phyloP scores from a whole-genome alignment of 129 eudicot genomes.

The Flaveria bidentis region DNA sequence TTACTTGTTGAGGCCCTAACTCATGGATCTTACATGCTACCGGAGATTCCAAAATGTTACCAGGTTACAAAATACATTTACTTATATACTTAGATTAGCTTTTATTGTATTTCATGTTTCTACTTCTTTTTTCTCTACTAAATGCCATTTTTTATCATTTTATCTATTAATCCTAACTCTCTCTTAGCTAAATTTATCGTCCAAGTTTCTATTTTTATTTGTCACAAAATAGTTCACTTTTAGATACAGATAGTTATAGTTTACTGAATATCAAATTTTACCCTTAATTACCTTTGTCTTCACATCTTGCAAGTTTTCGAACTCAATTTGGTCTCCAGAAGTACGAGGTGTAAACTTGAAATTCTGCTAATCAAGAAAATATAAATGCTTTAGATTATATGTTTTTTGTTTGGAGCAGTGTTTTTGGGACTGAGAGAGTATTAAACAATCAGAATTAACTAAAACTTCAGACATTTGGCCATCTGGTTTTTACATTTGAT shows the following conservation, averaged over 20 bases:
- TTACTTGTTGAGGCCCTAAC: slow-evolving; percentile 87
- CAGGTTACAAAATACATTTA: slow-evolving; percentile 53
- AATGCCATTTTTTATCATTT: no score
- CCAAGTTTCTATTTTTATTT: no score
- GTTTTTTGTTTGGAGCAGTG: neutral
- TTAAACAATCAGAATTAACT: neutral
- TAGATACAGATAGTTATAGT: neutral
- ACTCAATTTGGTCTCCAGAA: no score
- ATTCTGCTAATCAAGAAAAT: no score
- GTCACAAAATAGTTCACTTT: neutral
- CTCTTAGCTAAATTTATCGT: neutral
- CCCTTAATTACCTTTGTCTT: neutral
- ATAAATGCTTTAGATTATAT: no score
- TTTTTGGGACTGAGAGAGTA: neutral
- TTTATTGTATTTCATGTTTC: neutral
- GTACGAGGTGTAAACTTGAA: no score
- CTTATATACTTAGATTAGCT: slow-evolving; percentile 23
- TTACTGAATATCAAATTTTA: neutral
- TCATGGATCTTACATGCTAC: slow-evolving; percentile 87
- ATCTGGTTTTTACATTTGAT: neutral
- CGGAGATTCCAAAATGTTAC: slow-evolving; percentile 78
- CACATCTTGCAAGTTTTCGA: neutral
- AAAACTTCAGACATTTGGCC: neutral
- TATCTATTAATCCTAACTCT: no score
- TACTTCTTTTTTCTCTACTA: no score